These are phyloP conservation scores for Lithohypha guttulata DNA, from an alignment of 2,329 filamentous ascomycete genomes.

Conservation along the genomic window DNA sequence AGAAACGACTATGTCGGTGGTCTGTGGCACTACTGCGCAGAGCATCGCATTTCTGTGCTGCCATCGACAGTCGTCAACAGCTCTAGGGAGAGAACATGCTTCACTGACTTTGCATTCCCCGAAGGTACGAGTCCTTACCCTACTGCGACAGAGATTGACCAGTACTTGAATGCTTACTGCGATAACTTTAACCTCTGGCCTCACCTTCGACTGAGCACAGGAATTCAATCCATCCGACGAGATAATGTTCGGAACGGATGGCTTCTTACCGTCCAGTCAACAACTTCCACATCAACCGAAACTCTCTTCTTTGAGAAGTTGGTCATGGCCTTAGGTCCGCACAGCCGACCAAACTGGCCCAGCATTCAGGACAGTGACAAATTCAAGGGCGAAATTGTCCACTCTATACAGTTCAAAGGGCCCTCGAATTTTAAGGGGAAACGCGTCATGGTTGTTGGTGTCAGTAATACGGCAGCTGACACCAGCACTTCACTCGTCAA, in stretches of 20 bases:
- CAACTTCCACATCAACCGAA: not conserved
- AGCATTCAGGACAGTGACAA: conserved; percentile 13
- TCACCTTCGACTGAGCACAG: conserved; percentile 12
- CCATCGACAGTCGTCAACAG: conserved; percentile 13
- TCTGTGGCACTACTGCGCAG: conserved; percentile 34
- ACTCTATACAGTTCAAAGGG: conserved; percentile 12
- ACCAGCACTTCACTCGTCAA: conserved; percentile 17
- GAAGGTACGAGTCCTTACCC: conserved; percentile 12
- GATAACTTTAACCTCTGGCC: conserved; percentile 14
- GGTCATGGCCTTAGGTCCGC: conserved; percentile 25
- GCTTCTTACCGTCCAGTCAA: conserved; percentile 9
- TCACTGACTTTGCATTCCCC: conserved; percentile 18
- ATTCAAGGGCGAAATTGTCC: conserved; percentile 21
- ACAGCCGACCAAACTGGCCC: conserved; percentile 19
- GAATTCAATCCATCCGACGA: conserved; percentile 11
- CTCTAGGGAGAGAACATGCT: conserved; percentile 15
- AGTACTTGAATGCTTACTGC: conserved; percentile 15
- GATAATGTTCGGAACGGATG: conserved; percentile 13
- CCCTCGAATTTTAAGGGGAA: conserved; percentile 15
- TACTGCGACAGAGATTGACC: conserved; percentile 11
- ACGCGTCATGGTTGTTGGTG: conserved; percentile 21
- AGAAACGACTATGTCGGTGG: conserved; percentile 33
- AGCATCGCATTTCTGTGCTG: conserved; percentile 17
- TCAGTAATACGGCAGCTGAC: conserved; percentile 23
- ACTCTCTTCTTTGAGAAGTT: conserved; percentile 26